Conservation (phyloP, 345 rosid genomes). For the Corchorus olitorius region DNA sequence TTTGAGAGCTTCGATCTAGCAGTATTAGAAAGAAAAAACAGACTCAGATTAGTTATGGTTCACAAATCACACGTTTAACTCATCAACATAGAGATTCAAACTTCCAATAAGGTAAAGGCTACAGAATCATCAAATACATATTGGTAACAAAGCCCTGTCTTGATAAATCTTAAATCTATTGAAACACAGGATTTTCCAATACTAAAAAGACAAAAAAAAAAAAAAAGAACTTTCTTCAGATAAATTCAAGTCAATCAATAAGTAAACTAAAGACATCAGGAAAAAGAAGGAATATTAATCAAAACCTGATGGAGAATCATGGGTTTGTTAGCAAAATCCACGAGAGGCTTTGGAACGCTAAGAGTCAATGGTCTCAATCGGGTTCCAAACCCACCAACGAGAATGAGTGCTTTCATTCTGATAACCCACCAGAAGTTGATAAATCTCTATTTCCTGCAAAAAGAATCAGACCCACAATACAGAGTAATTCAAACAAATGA, state of each 20-base stretch:
- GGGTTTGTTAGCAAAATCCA: conserved; percentile 85
- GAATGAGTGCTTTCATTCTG: conserved; percentile 78
- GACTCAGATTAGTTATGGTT: neutral
- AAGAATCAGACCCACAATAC: neutral
- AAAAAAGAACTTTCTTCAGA: neutral
- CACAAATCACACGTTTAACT: neutral
- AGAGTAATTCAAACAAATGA: neutral
- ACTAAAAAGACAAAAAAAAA: neutral
- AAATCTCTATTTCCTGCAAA: conserved; percentile 23
- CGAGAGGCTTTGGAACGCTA: conserved; percentile 75
- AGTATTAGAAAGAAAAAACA: neutral
- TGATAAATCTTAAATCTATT: neutral
- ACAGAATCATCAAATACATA: neutral
- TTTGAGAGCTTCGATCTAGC: conserved; percentile 78
- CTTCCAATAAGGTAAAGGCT: neutral
- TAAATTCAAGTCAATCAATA: neutral
- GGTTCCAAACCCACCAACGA: conserved; percentile 84
- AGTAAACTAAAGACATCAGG: neutral
- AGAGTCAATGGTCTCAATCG: conserved; percentile 81
- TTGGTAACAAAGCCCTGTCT: neutral
- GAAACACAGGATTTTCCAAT: neutral
- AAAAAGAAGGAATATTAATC: neutral
- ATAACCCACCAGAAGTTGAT: conserved; percentile 6
- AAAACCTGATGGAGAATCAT: conserved; percentile 81
- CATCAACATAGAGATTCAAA: neutral